Evolutionary conservation across 345 rosid genomes (phyloP).

Genomic region (Ceriops decandra): DNA sequence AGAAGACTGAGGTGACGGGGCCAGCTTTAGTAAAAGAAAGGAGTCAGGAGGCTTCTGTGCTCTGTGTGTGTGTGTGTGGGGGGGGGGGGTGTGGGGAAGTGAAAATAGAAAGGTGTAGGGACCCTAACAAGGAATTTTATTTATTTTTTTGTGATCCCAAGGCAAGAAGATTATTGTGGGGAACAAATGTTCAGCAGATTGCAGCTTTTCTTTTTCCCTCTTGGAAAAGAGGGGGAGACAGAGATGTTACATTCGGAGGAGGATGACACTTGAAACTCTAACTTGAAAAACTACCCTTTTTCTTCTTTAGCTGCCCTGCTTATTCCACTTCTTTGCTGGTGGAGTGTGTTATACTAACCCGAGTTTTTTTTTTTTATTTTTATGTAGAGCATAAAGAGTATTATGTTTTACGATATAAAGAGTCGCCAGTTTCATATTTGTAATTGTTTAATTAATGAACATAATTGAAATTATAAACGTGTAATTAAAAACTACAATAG

Average conservation of each 20-base stretch:
- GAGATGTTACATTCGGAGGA: neutral
- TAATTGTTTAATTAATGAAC: too few species aligned
- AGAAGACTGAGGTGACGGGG: constrained; percentile 2
- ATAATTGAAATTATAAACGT: too few species aligned
- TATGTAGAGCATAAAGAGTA: too few species aligned
- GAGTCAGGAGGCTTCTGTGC: neutral
- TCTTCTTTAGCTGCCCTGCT: neutral
- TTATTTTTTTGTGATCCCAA: constrained; percentile 51
- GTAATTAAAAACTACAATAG: too few species aligned
- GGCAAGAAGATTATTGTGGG: constrained; percentile 11
- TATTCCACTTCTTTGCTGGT: too few species aligned
- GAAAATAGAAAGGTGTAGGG: constrained; percentile 16
- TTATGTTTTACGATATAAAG: too few species aligned
- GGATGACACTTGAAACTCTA: neutral
- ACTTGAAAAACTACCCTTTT: neutral
- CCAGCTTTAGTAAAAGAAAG: constrained; percentile 32
- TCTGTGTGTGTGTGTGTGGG: neutral
- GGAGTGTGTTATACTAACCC: too few species aligned
- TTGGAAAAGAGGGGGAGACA: neutral
- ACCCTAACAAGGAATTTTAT: constrained; percentile 9
- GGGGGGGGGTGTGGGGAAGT: constrained; percentile 10
- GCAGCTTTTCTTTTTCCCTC: constrained; percentile 26
- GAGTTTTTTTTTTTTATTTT: too few species aligned
- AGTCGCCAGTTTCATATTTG: too few species aligned
- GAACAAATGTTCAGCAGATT: constrained; percentile 1